These are phyloP conservation scores for Paramecium caudatum DNA, from an alignment of 73 alveolate genomes.

Conservation along the genomic window DNA sequence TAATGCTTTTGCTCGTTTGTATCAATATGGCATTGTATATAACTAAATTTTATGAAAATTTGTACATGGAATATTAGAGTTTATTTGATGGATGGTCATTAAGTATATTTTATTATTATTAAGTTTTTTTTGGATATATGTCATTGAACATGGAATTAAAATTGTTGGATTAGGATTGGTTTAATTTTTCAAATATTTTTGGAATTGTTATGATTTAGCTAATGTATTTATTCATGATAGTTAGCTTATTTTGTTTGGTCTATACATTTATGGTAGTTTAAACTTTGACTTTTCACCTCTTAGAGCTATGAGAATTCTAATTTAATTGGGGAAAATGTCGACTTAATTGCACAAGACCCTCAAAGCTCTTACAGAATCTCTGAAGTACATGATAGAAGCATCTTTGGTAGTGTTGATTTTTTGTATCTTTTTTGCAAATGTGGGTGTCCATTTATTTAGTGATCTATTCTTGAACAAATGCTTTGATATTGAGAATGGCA, in stretches of 20 bases:
- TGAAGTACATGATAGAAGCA: constrained; percentile 62
- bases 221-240: not conserved
- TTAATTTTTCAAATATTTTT: not conserved
- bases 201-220: constrained; percentile 53
- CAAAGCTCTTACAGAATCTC: constrained; percentile 31
- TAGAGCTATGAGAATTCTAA: constrained; percentile 64
- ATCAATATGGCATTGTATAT: constrained; percentile 17
- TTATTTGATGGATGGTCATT: constrained; percentile 40
- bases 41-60: constrained; percentile 48
- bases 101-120: not conserved
- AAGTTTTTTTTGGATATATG: constrained; percentile 41
- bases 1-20: constrained; percentile 20
- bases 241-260: constrained; percentile 36
- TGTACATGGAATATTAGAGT: not conserved
- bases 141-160: constrained; percentile 49
- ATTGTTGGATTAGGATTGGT: constrained; percentile 67
- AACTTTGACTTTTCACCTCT: constrained; percentile 50
- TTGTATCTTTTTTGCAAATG: constrained; percentile 61
- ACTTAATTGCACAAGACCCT: not conserved
- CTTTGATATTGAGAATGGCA: not conserved
- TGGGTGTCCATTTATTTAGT: constrained; percentile 48
- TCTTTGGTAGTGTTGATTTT: constrained; percentile 29
- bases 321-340: constrained; percentile 12
- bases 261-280: constrained; percentile 13
- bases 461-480: constrained; percentile 26